Evolutionary conservation across 2,329 filamentous ascomycete genomes (phyloP), one percentile per base, ranked within the genome.

Genomic region (Hymenoscyphus salicellus): DNA sequence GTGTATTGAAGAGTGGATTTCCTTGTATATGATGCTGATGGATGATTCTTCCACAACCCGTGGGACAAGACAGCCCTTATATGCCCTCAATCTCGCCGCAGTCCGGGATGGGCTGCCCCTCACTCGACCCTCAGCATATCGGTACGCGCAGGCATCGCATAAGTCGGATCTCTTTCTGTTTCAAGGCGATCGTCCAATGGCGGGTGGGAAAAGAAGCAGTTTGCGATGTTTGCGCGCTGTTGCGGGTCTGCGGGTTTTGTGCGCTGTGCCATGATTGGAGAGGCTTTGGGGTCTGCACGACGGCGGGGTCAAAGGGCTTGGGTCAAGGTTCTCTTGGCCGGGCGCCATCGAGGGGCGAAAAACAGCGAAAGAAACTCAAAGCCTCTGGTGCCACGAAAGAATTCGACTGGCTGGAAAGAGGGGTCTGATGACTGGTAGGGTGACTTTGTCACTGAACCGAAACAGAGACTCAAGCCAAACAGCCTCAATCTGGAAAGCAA

Each of bases 221-320:
- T 41, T 65, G 64, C 46, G 64, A 8, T 58, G 33, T 61, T 66
- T 66, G 64, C 63, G 61, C 64, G 58, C n/a, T 33, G 16, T 16
- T 60, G 43, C 43, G n/a, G 43, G 49, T n/a, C 57, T 63, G 58
- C 61, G 59, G 58, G 56, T 60, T 63, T 63, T 63, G 61, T 59
- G 61, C 61, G 61, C 41, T 58, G n/a, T 36, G 16, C 7, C n/a
- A 49, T 49, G 32, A 56, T 61, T 61, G 46, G 28, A 30, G 28
- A 30, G n/a, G n/a, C 28, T 30, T 30, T 30, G 28, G 6, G 28
- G 60, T 28, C 49, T 52, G n/a, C 7, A 26, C 33, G 41, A n/a
- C 52, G 56, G 61, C 61, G 61, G 56, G 61, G 38, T 38, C 61
- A 52, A 52, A 52, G 46, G 46, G 46, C 46, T 38, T 52, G 20